Evolutionary conservation across 768 basidiomycete species (phyloP), one percentile per base, ranked within the genome.

Genomic region (Rhizopogon salebrosus): DNA sequence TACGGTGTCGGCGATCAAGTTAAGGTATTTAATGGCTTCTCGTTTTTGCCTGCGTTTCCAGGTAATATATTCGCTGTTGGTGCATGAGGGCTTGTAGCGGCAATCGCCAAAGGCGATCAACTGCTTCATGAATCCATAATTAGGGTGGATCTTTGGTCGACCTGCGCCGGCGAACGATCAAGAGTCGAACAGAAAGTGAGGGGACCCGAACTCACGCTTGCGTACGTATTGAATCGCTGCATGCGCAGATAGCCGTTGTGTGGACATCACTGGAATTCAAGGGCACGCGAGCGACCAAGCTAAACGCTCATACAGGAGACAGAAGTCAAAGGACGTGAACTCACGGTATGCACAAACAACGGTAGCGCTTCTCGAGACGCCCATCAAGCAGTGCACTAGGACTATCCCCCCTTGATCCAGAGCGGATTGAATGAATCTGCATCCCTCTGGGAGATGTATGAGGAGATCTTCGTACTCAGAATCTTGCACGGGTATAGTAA

Each of bases 371-470:
- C 87, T 74, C 0, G 84, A 89, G 7, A 89, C 68, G 5, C 87
- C 88, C 80, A 87, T 84, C 9, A 82, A 71, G 61, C 87, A 89
- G 56, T 89, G 87, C 13, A 89, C 82, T 9, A 89, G 75, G 5
- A 88, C 79, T 41, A 70, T 75, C 0, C 85, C 85, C 23, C 77
- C 76, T 6, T 55, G 22, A 8, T 69, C 63, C 37, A 89, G 57
- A 3, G 87, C 84, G 20, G 71, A 55, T 57, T 84, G 74, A 27
- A 90, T 87, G 64, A 87, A 90, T 13, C 60, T 65, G 60, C 83
- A 84, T 9, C 82, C 75, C 16, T 63, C 54, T 3, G 84, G 80
- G 2, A 90, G 70, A 58, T 85, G 77, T n/a, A 84, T 80, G 14
- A 89, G 77, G 23, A 90, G 72, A 57, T 80, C 75, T 52, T 77